These are phyloP conservation scores for Didymella arachidicola DNA, from an alignment of 2,329 filamentous ascomycete species.

Conservation along the genomic window DNA sequence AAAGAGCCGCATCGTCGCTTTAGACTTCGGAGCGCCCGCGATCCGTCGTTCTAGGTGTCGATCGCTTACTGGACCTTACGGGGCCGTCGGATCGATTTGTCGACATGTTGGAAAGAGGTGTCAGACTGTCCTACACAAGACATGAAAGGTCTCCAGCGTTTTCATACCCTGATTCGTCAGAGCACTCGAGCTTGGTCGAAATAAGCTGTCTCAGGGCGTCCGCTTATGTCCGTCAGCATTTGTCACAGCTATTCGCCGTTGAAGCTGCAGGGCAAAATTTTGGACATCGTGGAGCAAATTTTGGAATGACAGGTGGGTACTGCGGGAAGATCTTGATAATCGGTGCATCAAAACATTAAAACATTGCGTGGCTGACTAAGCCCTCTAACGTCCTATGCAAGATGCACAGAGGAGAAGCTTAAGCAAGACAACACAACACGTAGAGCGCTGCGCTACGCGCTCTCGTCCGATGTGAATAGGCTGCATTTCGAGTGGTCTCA, in stretches of 20 bases:
- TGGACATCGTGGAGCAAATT: constrained; percentile 6
- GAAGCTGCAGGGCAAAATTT: constrained; percentile 6
- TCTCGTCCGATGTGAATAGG: not conserved
- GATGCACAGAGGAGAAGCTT: not conserved
- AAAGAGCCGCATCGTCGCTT: not conserved
- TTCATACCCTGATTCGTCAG: not conserved
- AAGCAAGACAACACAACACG: not conserved
- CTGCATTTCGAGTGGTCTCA: not conserved
- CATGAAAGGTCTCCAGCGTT: not conserved
- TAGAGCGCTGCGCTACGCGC: not conserved
- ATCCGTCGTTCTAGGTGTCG: not conserved
- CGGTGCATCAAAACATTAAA: constrained; percentile 2
- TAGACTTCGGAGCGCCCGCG: not conserved
- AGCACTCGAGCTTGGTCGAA: not conserved
- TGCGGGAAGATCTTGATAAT: constrained; percentile 19
- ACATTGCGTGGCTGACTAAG: constrained; percentile 1
- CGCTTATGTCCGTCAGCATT: constrained; percentile 13
- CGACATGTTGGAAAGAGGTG: not conserved
- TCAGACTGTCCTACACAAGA: not conserved
- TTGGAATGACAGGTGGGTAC: constrained; percentile 22
- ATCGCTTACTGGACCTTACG: constrained; percentile 1
- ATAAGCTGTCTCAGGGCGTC: constrained; percentile 1
- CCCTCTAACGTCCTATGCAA: not conserved
- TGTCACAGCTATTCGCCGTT: constrained; percentile 8
- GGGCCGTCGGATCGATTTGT: not conserved